Conservation (phyloP, 208 protist species). For the Naegleria fowleri region DNA sequence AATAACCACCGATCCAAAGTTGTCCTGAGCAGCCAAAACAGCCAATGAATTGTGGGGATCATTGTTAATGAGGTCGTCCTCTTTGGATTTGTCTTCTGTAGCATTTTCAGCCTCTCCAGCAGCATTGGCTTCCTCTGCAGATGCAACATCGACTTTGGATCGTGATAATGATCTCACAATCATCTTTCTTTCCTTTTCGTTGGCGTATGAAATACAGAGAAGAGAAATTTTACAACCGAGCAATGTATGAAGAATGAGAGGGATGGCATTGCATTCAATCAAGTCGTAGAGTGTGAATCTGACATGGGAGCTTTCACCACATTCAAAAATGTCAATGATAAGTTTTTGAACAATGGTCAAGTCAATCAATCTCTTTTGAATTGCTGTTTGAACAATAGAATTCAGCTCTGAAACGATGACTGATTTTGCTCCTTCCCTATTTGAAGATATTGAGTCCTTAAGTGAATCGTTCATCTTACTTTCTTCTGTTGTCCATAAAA, state of each 20-base stretch:
- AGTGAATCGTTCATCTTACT: background rate
- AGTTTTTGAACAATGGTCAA: constrained; percentile 17
- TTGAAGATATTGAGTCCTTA: background rate
- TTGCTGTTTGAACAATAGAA: background rate
- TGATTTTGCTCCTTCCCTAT: background rate
- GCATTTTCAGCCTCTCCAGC: background rate
- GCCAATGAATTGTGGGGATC: background rate
- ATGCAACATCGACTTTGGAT: constrained; percentile 7
- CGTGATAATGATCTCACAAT: background rate
- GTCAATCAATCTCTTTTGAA: background rate
- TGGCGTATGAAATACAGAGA: background rate
- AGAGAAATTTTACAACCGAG: background rate
- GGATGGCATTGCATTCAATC: background rate
- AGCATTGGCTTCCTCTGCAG: background rate
- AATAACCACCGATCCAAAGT: background rate
- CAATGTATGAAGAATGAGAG: constrained; percentile 1
- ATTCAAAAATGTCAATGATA: constrained; percentile 7
- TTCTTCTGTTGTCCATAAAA: background rate
- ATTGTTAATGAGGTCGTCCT: background rate
- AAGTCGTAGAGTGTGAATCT: background rate
- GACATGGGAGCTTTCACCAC: background rate
- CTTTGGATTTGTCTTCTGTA: background rate
- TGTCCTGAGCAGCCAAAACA: background rate
- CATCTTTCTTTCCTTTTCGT: background rate
- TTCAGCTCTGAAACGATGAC: background rate